A percentile compares a stretch with the other conserved stretches of the same genome.
These are phyloP conservation scores for Amanita brunnescens DNA, from an alignment of 768 basidiomycete genomes.

Conservation along the genomic window DNA sequence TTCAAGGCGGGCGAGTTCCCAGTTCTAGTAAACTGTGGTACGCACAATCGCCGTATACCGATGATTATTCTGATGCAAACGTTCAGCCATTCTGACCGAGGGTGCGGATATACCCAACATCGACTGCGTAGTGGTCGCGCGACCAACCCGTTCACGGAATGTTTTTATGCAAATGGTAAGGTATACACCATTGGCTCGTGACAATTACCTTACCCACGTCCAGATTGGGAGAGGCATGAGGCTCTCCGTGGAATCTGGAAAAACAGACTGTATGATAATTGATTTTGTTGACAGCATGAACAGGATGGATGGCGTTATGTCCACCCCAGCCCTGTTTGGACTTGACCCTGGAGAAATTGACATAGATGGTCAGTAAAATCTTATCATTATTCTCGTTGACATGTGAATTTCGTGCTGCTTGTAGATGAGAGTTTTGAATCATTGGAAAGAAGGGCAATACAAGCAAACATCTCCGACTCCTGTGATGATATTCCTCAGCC, in stretches of 20 bases:
- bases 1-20: slow-evolving; percentile 74
- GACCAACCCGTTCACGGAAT: slow-evolving; percentile 85
- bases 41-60: slow-evolving; percentile 9
- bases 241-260: slow-evolving; percentile 71
- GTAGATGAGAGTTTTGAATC: slow-evolving; percentile 45
- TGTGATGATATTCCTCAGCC: slow-evolving; percentile 40
- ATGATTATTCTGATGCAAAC: background rate
- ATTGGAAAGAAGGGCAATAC: slow-evolving; percentile 33
- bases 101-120: slow-evolving; percentile 93
- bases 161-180: slow-evolving; percentile 88
- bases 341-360: slow-evolving; percentile 60
- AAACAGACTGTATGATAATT: slow-evolving; percentile 78
- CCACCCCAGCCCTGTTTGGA: slow-evolving; percentile 78
- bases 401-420: slow-evolving; percentile 2
- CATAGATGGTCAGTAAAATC: slow-evolving; percentile 43
- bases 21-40: slow-evolving; percentile 86
- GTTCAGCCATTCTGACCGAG: slow-evolving; percentile 78
- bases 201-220: background rate
- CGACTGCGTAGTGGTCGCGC: slow-evolving; percentile 81
- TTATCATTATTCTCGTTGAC: background rate
- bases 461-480: slow-evolving; percentile 16
- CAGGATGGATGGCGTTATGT: slow-evolving; percentile 64
- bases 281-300: slow-evolving; percentile 80
- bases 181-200: background rate
- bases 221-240: slow-evolving; percentile 93